These are phyloP conservation scores for Theileria parva DNA, from an alignment of 169 alveolate genomes.

Conservation along the genomic window DNA sequence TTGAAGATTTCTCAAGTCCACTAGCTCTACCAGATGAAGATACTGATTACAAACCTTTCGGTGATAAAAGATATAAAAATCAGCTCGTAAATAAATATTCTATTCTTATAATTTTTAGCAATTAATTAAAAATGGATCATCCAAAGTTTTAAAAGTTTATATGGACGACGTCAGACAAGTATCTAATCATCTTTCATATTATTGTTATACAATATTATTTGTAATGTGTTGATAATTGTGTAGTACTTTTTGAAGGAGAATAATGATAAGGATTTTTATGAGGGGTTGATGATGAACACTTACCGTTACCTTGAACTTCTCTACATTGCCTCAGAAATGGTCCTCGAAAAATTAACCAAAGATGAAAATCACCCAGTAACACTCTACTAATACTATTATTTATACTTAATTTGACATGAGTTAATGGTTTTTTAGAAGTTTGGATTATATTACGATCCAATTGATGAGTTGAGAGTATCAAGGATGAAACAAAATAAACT, in stretches of 20 bases:
- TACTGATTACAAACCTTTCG: conserved; percentile 25
- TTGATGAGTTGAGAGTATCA: conserved; percentile 57
- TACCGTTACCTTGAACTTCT: conserved; percentile 73
- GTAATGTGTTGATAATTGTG: not conserved
- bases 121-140: conserved; percentile 38
- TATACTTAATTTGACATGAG: conserved; percentile 20
- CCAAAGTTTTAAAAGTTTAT: conserved; percentile 34
- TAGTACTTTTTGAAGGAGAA: conserved; percentile 66
- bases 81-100: conserved; percentile 41
- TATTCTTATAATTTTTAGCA: conserved; percentile 24
- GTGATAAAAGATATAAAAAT: conserved; percentile 57
- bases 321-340: conserved; percentile 71
- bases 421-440: conserved; percentile 14
- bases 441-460: conserved; percentile 16
- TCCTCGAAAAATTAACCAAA: conserved; percentile 35
- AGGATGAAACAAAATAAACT: conserved; percentile 80
- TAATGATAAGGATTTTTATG: conserved; percentile 62
- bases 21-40: conserved; percentile 12
- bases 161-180: conserved; percentile 66
- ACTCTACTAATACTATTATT: not conserved
- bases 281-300: conserved; percentile 76
- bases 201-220: no score
- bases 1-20: conserved; percentile 46
- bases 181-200: no score
- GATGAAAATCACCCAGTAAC: conserved; percentile 8